Base-by-base conservation (phyloP, 495 filamentous ascomycete genomes). In the Trichoderma orchidacearum region DNA sequence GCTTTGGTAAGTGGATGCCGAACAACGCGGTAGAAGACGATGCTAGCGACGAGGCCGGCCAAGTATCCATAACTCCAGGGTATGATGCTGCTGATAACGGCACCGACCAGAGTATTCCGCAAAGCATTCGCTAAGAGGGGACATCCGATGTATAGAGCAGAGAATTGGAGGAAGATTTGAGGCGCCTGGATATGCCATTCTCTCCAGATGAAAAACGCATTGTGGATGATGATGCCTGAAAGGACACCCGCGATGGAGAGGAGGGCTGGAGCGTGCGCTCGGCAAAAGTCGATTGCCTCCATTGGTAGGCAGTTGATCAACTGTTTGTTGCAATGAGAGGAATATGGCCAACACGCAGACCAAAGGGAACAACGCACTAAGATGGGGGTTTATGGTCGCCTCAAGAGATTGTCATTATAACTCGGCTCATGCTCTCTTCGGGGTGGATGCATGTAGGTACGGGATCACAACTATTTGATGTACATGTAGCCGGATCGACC, bases 21-120 rank as follows among this genome's bases (percentile, higher is more conserved):
- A 58, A 67, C 74, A 8, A 60, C 27, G 8, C 76, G 70, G 54
- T 79, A 79, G 27, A 71, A 35, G 21, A 66, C 34, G n/a, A 80
- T 73, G 61, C 75, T 80, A 12, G 59, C 54, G 30, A 72, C 65
- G 0, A 80, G 59, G 9, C 63, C 59, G 18, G 15, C 18, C 15
- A 34, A 12, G 11, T 29, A 52, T 27, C 50, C 29, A 13, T 28
- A 52, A 5, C 25, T 12, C 29, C 50, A 52, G 18, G 9, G 3
- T 27, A 28, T 21, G 25, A 52, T 13, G 1, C 6, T 17, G 2
- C 18, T 13, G 35, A 38, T 6, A 17, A 38, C 18, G 15, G n/a
- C 12, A 15, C 12, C 35, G 11, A n/a, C 35, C 35, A 38, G 12
- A 6, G 35, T 15, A n/a, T 17, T 17, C 13, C 18, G 11, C 35